Conservation (phyloP, 2,329 filamentous ascomycete genomes). For the Phyllosticta ampelicida region DNA sequence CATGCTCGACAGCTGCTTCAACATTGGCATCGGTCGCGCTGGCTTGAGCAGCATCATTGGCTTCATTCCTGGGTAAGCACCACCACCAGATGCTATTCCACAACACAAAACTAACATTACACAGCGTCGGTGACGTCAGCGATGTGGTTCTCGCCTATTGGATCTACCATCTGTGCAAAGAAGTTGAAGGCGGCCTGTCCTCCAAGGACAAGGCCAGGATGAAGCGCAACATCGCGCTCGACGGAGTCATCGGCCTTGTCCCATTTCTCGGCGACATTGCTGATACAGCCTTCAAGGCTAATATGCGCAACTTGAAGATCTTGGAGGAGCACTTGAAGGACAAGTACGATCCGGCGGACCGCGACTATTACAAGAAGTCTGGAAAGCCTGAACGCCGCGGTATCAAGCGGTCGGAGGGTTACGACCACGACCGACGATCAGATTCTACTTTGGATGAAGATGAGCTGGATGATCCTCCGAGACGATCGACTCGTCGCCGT, state of each 20-base stretch:
- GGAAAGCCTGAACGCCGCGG: no score
- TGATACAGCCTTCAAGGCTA: slow-evolving; percentile 63
- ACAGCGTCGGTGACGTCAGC: slow-evolving; percentile 52
- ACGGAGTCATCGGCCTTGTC: slow-evolving; percentile 63
- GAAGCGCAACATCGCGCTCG: slow-evolving; percentile 66
- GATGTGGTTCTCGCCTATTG: slow-evolving; percentile 66
- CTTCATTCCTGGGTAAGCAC: slow-evolving; percentile 62
- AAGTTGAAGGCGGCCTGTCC: slow-evolving; percentile 68
- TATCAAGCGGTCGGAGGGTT: no score
- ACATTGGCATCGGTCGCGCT: slow-evolving; percentile 71
- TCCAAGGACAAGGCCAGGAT: slow-evolving; percentile 52
- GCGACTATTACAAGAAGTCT: no score
- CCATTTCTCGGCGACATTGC: slow-evolving; percentile 67
- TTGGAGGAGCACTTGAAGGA: slow-evolving; percentile 58
- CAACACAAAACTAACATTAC: neutral
- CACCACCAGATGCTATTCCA: neutral
- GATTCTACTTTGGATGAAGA: no score
- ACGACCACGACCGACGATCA: no score
- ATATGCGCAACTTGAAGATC: slow-evolving; percentile 63
- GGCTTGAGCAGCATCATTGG: slow-evolving; percentile 85
- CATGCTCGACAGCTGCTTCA: slow-evolving; percentile 72
- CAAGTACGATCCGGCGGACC: slow-evolving; percentile 39
- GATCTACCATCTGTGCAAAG: slow-evolving; percentile 33
- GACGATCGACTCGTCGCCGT: no score
- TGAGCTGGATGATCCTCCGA: no score